Conservation (phyloP, 2,329 filamentous ascomycete species). For the Neocucurbitaria cava region DNA sequence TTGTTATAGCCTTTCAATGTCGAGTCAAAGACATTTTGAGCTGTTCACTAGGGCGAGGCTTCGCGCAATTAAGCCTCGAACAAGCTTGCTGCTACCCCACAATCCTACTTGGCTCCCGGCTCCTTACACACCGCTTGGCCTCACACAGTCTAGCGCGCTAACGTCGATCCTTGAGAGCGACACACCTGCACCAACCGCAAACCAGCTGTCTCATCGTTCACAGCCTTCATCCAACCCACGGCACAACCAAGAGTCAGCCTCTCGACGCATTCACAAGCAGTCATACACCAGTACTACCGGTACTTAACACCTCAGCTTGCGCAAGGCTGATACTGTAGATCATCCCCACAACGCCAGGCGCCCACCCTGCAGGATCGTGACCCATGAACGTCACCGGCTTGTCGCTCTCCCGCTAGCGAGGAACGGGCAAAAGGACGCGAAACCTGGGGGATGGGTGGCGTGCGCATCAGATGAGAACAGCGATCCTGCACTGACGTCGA, state of each 20-base stretch:
- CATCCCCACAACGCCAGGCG: not conserved
- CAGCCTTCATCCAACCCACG: not conserved
- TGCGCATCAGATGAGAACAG: not conserved
- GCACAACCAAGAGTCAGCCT: not conserved
- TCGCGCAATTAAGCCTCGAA: not conserved
- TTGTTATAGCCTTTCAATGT: not conserved
- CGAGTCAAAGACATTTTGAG: not conserved
- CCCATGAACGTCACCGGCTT: not conserved
- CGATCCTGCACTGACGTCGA: not conserved
- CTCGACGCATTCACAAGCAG: not conserved
- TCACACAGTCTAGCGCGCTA: not conserved
- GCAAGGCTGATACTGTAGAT: not conserved
- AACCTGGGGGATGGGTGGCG: not conserved
- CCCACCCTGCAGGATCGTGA: not conserved
- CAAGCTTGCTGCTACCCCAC: not conserved
- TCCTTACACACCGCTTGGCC: not conserved
- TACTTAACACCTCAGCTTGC: not conserved
- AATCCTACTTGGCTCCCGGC: not conserved
- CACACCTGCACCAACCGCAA: not conserved
- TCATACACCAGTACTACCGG: not conserved
- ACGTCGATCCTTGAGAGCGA: not conserved
- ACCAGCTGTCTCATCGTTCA: not conserved
- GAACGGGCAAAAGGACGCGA: not conserved
- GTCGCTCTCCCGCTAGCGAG: not conserved
- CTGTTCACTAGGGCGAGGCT: not conserved